Percentiles rank a stretch among this genome's conserved stretches.
phyloP scores from a whole-genome alignment of 257 asterid species.

The Coffea canephora region DNA sequence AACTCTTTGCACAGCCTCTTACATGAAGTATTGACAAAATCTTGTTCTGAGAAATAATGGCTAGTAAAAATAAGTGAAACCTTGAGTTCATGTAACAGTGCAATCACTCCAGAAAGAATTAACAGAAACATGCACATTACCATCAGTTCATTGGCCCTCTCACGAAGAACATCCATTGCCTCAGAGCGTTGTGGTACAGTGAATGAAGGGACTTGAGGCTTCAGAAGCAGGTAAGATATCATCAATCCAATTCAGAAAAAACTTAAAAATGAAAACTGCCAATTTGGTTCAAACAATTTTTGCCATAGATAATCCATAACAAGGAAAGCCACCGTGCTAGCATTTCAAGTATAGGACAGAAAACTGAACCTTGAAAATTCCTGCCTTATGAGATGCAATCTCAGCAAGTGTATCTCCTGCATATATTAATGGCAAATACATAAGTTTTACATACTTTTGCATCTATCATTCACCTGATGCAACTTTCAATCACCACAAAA shows the following conservation, averaged over 20 bases:
- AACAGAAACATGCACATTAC: slow-evolving; percentile 23
- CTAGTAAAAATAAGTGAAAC: background rate
- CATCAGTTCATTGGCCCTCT: slow-evolving; percentile 54
- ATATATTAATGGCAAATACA: slow-evolving; percentile 16
- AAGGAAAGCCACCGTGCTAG: slow-evolving; percentile 2
- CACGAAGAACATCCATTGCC: slow-evolving; percentile 78
- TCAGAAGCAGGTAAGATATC: slow-evolving; percentile 49
- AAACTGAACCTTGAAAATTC: slow-evolving; percentile 70
- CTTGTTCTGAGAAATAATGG: background rate
- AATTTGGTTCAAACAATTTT: slow-evolving; percentile 27
- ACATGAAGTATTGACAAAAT: background rate
- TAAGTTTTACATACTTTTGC: background rate
- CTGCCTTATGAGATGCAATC: slow-evolving; percentile 96
- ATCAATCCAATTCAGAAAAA: slow-evolving; percentile 45
- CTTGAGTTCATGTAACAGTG: background rate
- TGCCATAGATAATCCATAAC: slow-evolving; percentile 24
- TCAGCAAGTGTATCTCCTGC: slow-evolving; percentile 54
- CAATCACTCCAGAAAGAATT: background rate
- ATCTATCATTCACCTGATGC: background rate
- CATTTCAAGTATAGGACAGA: slow-evolving; percentile 21
- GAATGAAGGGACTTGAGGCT: slow-evolving; percentile 87
- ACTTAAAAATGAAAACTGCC: slow-evolving; percentile 40
- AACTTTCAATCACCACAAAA: background rate
- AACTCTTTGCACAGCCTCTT: background rate
- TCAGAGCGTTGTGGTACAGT: slow-evolving; percentile 75